Percentiles rank a stretch among this genome's conserved stretches.
These are phyloP conservation scores for Lithohypha guttulata DNA, from an alignment of 2,329 filamentous ascomycete genomes.

Conservation along the genomic window DNA sequence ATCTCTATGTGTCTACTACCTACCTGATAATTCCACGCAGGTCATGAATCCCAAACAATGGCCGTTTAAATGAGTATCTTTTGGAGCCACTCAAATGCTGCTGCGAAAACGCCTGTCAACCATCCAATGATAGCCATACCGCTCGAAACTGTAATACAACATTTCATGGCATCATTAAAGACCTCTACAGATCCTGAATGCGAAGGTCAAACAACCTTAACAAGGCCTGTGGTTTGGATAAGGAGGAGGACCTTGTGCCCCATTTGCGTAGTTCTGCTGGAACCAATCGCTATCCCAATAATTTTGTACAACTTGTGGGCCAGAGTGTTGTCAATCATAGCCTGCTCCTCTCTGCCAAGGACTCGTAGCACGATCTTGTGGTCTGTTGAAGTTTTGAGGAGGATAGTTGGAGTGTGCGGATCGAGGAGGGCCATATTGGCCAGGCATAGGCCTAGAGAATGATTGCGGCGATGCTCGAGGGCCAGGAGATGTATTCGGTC, in stretches of 20 bases:
- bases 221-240: neutral
- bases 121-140: too few relatives aligned
- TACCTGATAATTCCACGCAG: too few relatives aligned
- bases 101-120: too few relatives aligned
- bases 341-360: constrained; percentile 57
- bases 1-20: too few relatives aligned
- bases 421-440: constrained; percentile 13
- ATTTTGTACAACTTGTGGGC: constrained; percentile 13
- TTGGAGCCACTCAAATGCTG: too few relatives aligned
- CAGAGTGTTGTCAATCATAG: constrained; percentile 44
- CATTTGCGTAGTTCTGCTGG: constrained; percentile 10
- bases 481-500: constrained; percentile 14
- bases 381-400: constrained; percentile 29
- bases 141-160: too few relatives aligned
- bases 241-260: neutral
- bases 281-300: constrained; percentile 24
- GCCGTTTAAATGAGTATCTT: too few relatives aligned
- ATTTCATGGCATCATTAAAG: constrained; percentile 3
- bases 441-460: constrained; percentile 13
- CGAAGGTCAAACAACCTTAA: neutral
- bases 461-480: constrained; percentile 22
- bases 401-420: constrained; percentile 18
- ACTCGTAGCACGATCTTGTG: constrained; percentile 44
- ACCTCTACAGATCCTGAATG: neutral
- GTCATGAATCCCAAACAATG: too few relatives aligned